Conservation (phyloP, 257 asterid species). For the Voacanga thouarsii region DNA sequence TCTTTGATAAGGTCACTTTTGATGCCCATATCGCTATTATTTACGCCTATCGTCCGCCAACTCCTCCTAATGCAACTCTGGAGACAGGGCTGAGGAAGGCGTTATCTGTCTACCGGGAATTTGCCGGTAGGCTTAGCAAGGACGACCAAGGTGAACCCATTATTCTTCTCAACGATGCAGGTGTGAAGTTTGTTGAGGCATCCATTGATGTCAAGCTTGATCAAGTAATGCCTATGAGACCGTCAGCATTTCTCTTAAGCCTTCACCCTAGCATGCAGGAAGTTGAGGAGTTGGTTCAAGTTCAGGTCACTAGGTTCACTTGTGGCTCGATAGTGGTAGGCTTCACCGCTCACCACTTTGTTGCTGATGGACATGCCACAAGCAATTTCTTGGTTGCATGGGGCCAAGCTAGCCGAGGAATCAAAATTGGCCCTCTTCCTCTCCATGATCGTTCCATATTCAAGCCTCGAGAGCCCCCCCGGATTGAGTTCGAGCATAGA, state of each 20-base stretch:
- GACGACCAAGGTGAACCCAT: slow-evolving; percentile 39
- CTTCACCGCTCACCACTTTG: slow-evolving; percentile 70
- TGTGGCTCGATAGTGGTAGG: slow-evolving; percentile 87
- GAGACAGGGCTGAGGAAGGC: slow-evolving; percentile 67
- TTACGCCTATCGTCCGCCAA: slow-evolving; percentile 76
- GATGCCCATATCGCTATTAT: slow-evolving; percentile 72
- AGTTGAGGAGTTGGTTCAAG: slow-evolving; percentile 61
- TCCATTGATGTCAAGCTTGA: slow-evolving; percentile 48
- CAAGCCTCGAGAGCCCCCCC: slow-evolving; percentile 54
- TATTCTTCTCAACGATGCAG: slow-evolving; percentile 61
- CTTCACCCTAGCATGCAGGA: slow-evolving; percentile 63
- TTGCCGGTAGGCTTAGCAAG: slow-evolving; percentile 74
- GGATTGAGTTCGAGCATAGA: slow-evolving; percentile 51
- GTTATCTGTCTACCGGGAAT: slow-evolving; percentile 50
- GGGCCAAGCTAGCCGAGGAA: slow-evolving; percentile 71
- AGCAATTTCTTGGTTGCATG: slow-evolving; percentile 78
- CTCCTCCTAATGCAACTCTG: slow-evolving; percentile 43
- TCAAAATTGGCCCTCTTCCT: slow-evolving; percentile 43
- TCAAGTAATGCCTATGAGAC: slow-evolving; percentile 34
- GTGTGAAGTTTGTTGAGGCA: slow-evolving; percentile 79
- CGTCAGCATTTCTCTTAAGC: slow-evolving; percentile 49
- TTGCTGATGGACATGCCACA: slow-evolving; percentile 71
- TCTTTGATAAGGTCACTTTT: slow-evolving; percentile 66
- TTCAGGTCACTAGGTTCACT: slow-evolving; percentile 67
- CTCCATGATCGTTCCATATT: slow-evolving; percentile 54